Base-by-base conservation (phyloP, 1,284 basidiomycete species). In the Ganoderma multipileum region DNA sequence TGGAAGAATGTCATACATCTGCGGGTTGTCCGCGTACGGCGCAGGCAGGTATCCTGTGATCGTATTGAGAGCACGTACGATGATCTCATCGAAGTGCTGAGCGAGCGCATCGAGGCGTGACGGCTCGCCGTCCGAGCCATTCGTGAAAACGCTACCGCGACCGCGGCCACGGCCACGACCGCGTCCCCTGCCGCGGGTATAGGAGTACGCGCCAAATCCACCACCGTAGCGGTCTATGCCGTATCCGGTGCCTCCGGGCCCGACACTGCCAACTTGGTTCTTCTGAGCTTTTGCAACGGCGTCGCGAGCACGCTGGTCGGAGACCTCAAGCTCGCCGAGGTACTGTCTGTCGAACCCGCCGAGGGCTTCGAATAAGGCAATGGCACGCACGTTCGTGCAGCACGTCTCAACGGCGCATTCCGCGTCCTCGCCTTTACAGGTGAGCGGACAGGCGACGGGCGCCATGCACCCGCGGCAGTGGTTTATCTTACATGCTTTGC, bases 201-300 rank as follows among this genome's bases (percentile, higher is more conserved):
- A 38, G 28, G 23, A 23, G 26, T 42, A 61, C 16, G 18, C n/a
- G 57, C 30, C 38, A 8, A 20, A 59, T 20, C 28, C 30, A 33
- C 64, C 81, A 33, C n/a, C n/a, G 58, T 41, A 59, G 20, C 23
- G 23, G 50, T 57, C 67, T 60, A 62, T 68, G 20, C 71, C 68
- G 73, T 86, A 87, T 1, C 86, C 86, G n/a, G 85, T 87, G 3
- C 86, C 85, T 12, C 85, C 84, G 28, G 83, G 85, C 9, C 86
- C 86, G 3, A 87, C 84, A 65, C 79, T 76, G 50, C 65, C 68
- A 3, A 65, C 61, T 2, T 58, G 55, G 26, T 63, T 63, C 54
- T 73, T 74, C 26, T 74, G 76, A 55, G 77, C 72, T 30, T 77
- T 76, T 1, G 80, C 71, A 11, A 77, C 76, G 2, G 78, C 77